These are phyloP conservation scores for Aspergillus asperescens DNA, from an alignment of 495 filamentous ascomycete genomes.

Conservation along the genomic window DNA sequence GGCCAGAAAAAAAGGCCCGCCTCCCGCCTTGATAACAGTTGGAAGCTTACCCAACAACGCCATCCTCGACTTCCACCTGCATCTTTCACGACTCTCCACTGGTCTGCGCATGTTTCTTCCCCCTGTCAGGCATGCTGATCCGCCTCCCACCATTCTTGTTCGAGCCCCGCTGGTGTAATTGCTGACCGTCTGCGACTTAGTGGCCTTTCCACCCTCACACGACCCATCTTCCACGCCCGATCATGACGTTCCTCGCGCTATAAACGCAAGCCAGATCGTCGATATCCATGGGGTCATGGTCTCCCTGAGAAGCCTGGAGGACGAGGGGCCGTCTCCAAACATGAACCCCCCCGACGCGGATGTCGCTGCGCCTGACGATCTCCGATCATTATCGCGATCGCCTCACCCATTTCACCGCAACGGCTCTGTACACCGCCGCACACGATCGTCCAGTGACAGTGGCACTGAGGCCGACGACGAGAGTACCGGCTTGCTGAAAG, in stretches of 20 bases:
- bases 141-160: slow-evolving; percentile 2
- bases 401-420: slow-evolving; percentile 70
- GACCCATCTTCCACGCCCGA: not conserved
- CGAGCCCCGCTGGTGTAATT: not conserved
- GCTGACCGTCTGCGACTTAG: slow-evolving; percentile 4
- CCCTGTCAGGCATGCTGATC: slow-evolving; percentile 6
- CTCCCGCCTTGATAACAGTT: slow-evolving; percentile 20
- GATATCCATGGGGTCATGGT: slow-evolving; percentile 38
- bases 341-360: slow-evolving; percentile 24
- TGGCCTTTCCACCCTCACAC: slow-evolving; percentile 1
- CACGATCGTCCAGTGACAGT: slow-evolving; percentile 70
- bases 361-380: slow-evolving; percentile 18
- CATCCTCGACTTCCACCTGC: not conserved
- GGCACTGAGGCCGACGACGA: slow-evolving; percentile 93
- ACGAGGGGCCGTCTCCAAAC: slow-evolving; percentile 27
- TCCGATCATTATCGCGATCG: slow-evolving; percentile 61
- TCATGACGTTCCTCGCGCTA: slow-evolving; percentile 31
- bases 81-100: not conserved
- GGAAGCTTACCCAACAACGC: not conserved
- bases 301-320: slow-evolving; percentile 34
- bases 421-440: slow-evolving; percentile 28
- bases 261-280: slow-evolving; percentile 14
- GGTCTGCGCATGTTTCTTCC: slow-evolving; percentile 1
- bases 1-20: slow-evolving; percentile 15
- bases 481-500: slow-evolving; percentile 62